Percentiles rank a stretch among this genome's conserved stretches.
Conservation (phyloP, 2,329 filamentous ascomycete species). For the Xylaria sp. region DNA sequence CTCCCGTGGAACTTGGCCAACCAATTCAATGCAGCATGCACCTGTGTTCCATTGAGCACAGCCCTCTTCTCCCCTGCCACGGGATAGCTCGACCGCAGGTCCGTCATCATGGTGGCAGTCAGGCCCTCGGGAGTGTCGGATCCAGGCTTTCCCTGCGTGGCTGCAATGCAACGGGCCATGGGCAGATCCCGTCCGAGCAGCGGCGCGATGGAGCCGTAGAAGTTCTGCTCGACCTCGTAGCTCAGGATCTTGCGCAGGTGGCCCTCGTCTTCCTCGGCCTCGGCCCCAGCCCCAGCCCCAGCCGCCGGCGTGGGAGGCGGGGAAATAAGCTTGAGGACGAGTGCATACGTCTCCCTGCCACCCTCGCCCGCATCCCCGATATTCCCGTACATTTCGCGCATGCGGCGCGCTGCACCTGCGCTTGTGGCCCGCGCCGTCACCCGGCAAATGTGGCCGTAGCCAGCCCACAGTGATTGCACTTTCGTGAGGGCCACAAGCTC, state of each 20-base stretch:
- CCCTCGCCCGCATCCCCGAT: constrained; percentile 23
- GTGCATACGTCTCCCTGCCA: constrained; percentile 46
- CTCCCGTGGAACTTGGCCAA: constrained; percentile 68
- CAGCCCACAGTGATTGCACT: constrained; percentile 61
- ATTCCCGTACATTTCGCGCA: constrained; percentile 32
- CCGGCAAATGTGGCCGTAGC: constrained; percentile 66
- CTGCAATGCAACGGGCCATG: constrained; percentile 40
- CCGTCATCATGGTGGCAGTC: constrained; percentile 67
- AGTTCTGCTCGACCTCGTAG: constrained; percentile 74
- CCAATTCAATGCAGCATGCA: constrained; percentile 68
- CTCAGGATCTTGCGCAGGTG: constrained; percentile 73
- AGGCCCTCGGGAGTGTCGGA: constrained; percentile 50
- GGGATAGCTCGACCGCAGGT: constrained; percentile 64
- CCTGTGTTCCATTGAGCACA: constrained; percentile 59
- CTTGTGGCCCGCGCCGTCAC: constrained; percentile 56
- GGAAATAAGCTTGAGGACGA: constrained; percentile 70
- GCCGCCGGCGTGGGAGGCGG: too few relatives aligned
- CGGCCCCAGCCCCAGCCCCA: too few relatives aligned
- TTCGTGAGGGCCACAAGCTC: constrained; percentile 53
- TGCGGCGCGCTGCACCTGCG: constrained; percentile 30
- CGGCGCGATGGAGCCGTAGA: constrained; percentile 68
- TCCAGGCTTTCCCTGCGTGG: constrained; percentile 38
- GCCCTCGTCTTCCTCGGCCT: constrained; percentile 70
- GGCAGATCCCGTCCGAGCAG: constrained; percentile 51
- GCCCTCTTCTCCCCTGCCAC: constrained; percentile 65